phyloP scores from a whole-genome alignment of 495 filamentous ascomycete genomes.

The Penicilliopsis zonata region DNA sequence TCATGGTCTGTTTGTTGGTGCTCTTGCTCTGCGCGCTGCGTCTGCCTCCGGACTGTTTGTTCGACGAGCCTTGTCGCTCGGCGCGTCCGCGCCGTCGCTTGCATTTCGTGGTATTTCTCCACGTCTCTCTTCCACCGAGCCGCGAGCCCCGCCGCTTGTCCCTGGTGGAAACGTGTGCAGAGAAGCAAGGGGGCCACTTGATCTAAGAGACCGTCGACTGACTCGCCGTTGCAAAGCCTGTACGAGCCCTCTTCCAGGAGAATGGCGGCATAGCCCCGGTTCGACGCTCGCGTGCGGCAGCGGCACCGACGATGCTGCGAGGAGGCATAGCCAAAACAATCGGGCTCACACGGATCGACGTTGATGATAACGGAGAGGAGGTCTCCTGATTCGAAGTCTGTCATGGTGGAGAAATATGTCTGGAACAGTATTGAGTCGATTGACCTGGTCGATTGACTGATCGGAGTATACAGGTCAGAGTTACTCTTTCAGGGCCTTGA shows the following conservation, averaged over 20 bases:
- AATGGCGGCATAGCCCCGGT: constrained; percentile 6
- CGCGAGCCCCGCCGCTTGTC: constrained; percentile 8
- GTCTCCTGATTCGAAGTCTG: too few relatives aligned
- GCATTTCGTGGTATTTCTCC: constrained; percentile 4
- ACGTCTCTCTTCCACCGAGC: constrained; percentile 9
- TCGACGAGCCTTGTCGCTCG: background rate
- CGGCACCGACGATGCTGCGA: constrained; percentile 15
- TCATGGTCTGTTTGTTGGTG: too few relatives aligned
- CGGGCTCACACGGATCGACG: constrained; percentile 10
- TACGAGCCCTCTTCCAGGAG: constrained; percentile 13
- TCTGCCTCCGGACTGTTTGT: too few relatives aligned
- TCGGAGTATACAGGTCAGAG: too few relatives aligned
- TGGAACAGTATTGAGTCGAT: too few relatives aligned
- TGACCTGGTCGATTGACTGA: too few relatives aligned
- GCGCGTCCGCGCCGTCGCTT: background rate
- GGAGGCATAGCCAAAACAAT: constrained; percentile 13
- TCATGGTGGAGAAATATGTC: too few relatives aligned
- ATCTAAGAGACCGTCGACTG: constrained; percentile 9
- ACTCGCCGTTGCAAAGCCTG: constrained; percentile 6
- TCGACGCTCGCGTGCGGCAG: constrained; percentile 6
- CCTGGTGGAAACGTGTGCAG: constrained; percentile 14
- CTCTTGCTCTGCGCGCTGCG: too few relatives aligned
- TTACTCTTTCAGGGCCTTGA: too few relatives aligned
- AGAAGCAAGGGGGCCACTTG: constrained; percentile 15
- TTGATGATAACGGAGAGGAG: constrained; percentile 14